Conservation (phyloP, 78 protist species). For the Chrysochromulina tobinii region DNA sequence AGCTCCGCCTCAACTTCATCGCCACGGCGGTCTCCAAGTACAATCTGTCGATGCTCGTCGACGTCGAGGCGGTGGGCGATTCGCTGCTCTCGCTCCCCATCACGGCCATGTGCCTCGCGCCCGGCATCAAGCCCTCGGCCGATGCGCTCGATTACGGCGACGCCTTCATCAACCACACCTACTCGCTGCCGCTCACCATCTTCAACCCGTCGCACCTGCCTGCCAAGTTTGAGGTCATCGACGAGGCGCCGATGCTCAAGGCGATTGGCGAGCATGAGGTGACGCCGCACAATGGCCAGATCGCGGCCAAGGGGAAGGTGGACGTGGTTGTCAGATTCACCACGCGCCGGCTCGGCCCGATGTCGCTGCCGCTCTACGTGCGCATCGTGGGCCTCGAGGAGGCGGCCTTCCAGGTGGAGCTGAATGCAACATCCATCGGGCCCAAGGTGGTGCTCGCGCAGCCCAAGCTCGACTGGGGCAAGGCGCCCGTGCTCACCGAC, state of each 20-base stretch:
- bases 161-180: constrained; percentile 54
- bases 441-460: constrained; percentile 27
- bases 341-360: constrained; percentile 37
- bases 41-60: constrained; percentile 43
- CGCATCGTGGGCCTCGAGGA: constrained; percentile 31
- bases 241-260: not conserved
- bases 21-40: constrained; percentile 13
- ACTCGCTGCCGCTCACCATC: constrained; percentile 39
- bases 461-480: constrained; percentile 39
- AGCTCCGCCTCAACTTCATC: constrained; percentile 51
- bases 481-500: constrained; percentile 22
- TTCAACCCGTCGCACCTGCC: constrained; percentile 52
- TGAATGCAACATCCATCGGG: constrained; percentile 37
- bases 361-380: constrained; percentile 31
- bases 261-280: constrained; percentile 5
- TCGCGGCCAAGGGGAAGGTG: not conserved
- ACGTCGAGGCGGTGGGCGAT: constrained; percentile 66
- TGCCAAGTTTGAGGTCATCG: constrained; percentile 65
- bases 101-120: constrained; percentile 49
- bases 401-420: not conserved
- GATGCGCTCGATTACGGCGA: constrained; percentile 54
- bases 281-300: not conserved
- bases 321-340: constrained; percentile 23
- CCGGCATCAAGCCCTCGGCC: constrained; percentile 25
- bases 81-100: constrained; percentile 55